Base-by-base conservation (phyloP, 1,284 basidiomycete species). In the Sanguinoderma infundibulare region DNA sequence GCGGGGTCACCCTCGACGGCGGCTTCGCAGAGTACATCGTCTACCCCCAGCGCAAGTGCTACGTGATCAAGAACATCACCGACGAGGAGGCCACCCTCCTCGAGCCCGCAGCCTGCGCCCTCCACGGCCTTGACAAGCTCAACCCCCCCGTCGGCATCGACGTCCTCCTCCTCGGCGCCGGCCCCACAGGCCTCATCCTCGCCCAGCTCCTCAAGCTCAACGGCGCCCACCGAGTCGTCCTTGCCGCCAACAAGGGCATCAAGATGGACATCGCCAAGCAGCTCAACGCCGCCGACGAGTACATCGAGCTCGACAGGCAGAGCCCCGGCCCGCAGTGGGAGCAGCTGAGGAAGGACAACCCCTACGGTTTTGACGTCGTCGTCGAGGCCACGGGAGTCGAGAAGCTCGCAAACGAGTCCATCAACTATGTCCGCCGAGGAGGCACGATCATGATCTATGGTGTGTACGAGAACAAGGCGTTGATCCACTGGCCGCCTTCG, bases 41-140 rank as follows among this genome's bases (percentile, higher is more conserved):
- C 59, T 84, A 82, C 62, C 65, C 57, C 62, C 62, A 66, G 51
- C 61, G 62, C 60, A 66, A 66, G 56, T 66, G 65, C 65, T 87
- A 83, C 80, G 83, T 83, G 73, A 84, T 87, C 75, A 72, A 84
- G 64, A 85, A 87, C 74, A 77, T 87, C 57, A 77, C 81, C 8
- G 84, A 87, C 71, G 82, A 85, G 70, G 84, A 87, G 69, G 82
- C 85, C 2, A 85, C 83, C 12, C 78, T 88, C 3, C 75, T 87
- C 60, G 86, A 87, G 72, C 85, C 85, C 39, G 83, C 85, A 3
- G 83, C 85, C 47, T 88, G 86, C 71, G 85, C 85, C 26, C 80
- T 88, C 39, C 86, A 88, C 74, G 86, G 85, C 26, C 77, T 87
- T 64, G 86, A 88, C 76, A 83, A 85, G 72, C 79, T 88, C 61